A percentile compares a stretch with the other conserved stretches of the same genome.
These are phyloP conservation scores for Cystofilobasidium capitatum DNA, from an alignment of 768 basidiomycete genomes.

Conservation along the genomic window DNA sequence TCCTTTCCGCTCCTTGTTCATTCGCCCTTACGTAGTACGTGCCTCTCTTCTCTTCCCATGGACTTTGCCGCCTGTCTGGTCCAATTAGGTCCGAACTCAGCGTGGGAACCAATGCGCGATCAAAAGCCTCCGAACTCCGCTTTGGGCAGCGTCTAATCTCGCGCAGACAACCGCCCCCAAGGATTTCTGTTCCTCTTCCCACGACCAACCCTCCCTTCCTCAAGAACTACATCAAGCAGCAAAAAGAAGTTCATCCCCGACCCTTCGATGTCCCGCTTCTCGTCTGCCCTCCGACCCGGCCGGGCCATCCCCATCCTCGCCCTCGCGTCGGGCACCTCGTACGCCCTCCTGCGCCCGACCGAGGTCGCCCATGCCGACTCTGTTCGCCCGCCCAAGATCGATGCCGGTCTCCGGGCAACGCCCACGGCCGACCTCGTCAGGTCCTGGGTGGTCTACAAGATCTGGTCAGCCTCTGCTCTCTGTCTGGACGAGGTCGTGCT, in stretches of 20 bases:
- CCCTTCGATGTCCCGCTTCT: constrained; percentile 16
- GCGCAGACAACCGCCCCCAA: too few relatives aligned
- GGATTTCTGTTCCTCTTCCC: too few relatives aligned
- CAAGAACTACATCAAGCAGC: too few relatives aligned
- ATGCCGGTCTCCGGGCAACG: neutral
- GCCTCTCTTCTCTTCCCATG: too few relatives aligned
- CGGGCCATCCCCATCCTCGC: neutral
- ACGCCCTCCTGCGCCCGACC: neutral
- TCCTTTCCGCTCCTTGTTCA: neutral
- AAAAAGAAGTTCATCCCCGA: neutral
- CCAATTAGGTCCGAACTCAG: too few relatives aligned
- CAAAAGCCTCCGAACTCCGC: too few relatives aligned
- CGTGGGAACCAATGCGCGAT: too few relatives aligned
- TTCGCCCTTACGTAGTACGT: neutral
- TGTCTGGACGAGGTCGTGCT: neutral
- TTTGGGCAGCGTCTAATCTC: too few relatives aligned
- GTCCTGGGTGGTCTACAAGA: constrained; percentile 16
- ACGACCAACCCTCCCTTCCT: too few relatives aligned
- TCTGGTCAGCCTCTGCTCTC: constrained; percentile 1
- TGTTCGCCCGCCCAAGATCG: neutral
- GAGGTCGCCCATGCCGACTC: constrained; percentile 5
- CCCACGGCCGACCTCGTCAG: constrained; percentile 6
- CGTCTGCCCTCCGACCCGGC: neutral
- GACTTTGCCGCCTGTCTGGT: too few relatives aligned
- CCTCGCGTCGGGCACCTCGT: neutral